Evolutionary conservation across 768 basidiomycete species (phyloP).

Genomic region (Lepiota subincarnata): DNA sequence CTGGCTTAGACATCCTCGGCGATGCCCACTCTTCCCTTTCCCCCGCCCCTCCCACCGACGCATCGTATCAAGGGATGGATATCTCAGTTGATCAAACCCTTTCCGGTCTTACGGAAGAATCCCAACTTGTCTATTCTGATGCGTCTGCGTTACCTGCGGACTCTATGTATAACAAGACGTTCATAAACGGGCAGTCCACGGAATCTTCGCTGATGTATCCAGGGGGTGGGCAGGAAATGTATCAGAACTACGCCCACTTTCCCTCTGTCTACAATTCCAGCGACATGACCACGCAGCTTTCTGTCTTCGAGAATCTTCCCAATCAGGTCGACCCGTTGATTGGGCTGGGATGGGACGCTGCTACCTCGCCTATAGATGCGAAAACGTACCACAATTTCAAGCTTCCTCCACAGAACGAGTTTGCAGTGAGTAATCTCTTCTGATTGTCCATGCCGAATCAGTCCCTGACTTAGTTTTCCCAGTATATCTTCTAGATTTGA

Average conservation of each 20-base stretch:
- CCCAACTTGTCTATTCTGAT: conserved; percentile 22
- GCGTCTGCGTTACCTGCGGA: conserved; percentile 15
- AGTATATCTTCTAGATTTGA: conserved; percentile 24
- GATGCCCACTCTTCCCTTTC: conserved; percentile 20
- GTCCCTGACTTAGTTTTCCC: conserved; percentile 7
- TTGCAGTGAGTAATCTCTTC: conserved; percentile 21
- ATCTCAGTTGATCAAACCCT: conserved; percentile 28
- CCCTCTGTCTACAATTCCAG: conserved; percentile 23
- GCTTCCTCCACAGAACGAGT: conserved; percentile 25
- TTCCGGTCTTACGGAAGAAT: conserved; percentile 26
- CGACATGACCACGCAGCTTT: conserved; percentile 28
- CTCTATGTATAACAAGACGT: conserved; percentile 10
- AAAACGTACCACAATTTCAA: conserved; percentile 29
- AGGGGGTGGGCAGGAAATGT: conserved; percentile 4
- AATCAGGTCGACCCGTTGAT: conserved; percentile 25
- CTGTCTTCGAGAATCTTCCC: conserved; percentile 26
- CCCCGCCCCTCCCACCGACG: conserved; percentile 24
- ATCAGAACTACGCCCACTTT: conserved; percentile 22
- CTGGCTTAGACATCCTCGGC: conserved; percentile 3
- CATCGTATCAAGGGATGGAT: conserved; percentile 30
- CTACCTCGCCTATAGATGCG: conserved; percentile 20
- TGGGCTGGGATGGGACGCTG: conserved; percentile 26
- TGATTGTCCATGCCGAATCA: not conserved
- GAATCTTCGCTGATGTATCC: conserved; percentile 6
- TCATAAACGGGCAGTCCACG: conserved; percentile 9